phyloP scores from a whole-genome alignment of 768 basidiomycete genomes.

The Boletus rubescentipes region DNA sequence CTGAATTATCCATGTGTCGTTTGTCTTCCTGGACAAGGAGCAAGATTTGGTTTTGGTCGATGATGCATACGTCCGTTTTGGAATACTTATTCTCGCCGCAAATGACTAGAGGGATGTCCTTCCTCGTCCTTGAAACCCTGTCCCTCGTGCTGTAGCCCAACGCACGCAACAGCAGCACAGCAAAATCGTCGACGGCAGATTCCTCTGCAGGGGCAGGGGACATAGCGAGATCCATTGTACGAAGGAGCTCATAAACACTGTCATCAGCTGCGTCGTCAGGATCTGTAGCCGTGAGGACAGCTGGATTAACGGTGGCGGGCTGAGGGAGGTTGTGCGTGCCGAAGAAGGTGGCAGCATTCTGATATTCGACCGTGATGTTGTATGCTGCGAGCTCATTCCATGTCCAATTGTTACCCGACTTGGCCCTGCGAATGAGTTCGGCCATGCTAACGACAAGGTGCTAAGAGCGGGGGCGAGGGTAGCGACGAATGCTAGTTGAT shows the following conservation, averaged over 20 bases:
- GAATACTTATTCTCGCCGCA: not conserved
- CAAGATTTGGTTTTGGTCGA: not conserved
- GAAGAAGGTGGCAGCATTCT: not conserved
- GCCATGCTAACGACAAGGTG: too few relatives aligned
- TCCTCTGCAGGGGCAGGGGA: not conserved
- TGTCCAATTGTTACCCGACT: too few relatives aligned
- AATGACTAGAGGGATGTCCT: not conserved
- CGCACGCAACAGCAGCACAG: not conserved
- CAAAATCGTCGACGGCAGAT: not conserved
- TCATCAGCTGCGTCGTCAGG: not conserved
- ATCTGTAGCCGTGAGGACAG: not conserved
- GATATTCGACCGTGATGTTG: too few relatives aligned
- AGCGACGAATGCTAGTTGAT: too few relatives aligned
- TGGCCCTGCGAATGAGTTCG: too few relatives aligned
- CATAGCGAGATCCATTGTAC: not conserved
- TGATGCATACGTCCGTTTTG: not conserved
- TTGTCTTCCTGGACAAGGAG: constrained; percentile 2
- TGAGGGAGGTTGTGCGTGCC: not conserved
- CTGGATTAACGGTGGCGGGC: not conserved
- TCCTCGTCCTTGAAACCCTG: not conserved
- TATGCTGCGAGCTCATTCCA: too few relatives aligned
- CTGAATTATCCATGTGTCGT: not conserved
- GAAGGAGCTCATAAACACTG: not conserved
- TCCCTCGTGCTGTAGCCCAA: not conserved
- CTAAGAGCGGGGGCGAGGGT: too few relatives aligned